phyloP scores from a whole-genome alignment of 306 rosid genomes.

The Castanospermum australe region DNA sequence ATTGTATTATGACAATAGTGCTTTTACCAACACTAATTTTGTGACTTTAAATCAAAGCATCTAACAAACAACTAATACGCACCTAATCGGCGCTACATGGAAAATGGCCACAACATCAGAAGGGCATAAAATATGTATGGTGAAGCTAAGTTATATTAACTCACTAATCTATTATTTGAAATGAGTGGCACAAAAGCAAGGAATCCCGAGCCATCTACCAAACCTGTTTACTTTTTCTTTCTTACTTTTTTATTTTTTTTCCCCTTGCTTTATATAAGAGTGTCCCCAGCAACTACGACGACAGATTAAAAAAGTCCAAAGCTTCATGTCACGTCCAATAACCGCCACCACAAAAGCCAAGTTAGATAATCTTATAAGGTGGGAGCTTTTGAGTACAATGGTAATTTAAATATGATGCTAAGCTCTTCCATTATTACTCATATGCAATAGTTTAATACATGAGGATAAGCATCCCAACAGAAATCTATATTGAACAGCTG shows the following conservation, averaged over 20 bases:
- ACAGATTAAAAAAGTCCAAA: not conserved
- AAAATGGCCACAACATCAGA: constrained; percentile 6
- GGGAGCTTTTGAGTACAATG: constrained; percentile 14
- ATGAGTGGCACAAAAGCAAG: constrained; percentile 20
- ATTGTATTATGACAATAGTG: not conserved
- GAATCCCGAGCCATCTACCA: constrained; percentile 39
- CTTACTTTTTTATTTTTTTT: not conserved
- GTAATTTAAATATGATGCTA: not conserved
- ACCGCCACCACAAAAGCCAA: constrained; percentile 43
- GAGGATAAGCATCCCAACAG: constrained; percentile 30
- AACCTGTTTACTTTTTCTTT: constrained; percentile 32
- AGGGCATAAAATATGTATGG: constrained; percentile 18
- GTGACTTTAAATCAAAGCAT: not conserved
- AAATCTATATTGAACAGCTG: constrained; percentile 10
- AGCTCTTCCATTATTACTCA: constrained; percentile 9
- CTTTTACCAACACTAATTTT: not conserved
- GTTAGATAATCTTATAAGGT: not conserved
- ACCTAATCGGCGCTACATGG: constrained; percentile 21
- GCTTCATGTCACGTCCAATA: constrained; percentile 34
- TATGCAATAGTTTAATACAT: not conserved
- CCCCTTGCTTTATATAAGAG: not conserved
- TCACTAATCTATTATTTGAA: constrained; percentile 23
- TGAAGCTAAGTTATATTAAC: constrained; percentile 40
- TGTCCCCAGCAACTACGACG: constrained; percentile 25
- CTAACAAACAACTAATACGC: constrained; percentile 22